Evolutionary conservation across 176 grass and related monocot species (phyloP).

Genomic region (Chrysopogon serrulatus): DNA sequence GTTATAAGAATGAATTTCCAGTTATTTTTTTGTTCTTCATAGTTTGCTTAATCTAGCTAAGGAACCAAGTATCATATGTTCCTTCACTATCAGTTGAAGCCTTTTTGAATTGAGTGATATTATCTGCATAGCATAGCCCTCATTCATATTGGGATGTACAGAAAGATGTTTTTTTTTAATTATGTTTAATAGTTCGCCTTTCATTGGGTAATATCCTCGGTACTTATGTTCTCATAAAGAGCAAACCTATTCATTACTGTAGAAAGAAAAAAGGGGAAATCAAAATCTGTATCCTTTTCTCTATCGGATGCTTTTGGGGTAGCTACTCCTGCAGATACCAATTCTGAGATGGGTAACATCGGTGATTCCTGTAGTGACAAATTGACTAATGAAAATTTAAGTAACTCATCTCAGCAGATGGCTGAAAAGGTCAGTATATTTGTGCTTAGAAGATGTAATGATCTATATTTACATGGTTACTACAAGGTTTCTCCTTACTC

Average conservation of each 20-base stretch:
- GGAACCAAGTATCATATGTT: neutral
- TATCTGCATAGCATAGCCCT: neutral
- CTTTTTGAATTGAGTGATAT: conserved; percentile 5
- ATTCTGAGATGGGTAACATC: conserved; percentile 15
- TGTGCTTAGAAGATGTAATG: neutral
- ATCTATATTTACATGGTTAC: neutral
- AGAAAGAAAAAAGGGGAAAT: conserved; percentile 25
- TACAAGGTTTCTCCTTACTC: neutral
- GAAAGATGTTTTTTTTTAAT: neutral
- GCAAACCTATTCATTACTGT: conserved; percentile 12
- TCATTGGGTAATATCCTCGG: neutral
- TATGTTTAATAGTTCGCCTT: neutral
- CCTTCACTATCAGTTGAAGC: neutral
- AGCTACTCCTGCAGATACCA: conserved; percentile 9
- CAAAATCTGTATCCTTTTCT: conserved; percentile 57
- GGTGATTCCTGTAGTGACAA: neutral
- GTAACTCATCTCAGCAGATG: conserved; percentile 5
- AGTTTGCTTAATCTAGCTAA: neutral
- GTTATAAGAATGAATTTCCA: neutral
- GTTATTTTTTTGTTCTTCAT: neutral
- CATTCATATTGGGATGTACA: neutral
- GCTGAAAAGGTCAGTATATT: conserved; percentile 20
- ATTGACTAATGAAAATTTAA: conserved; percentile 26
- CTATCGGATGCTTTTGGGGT: conserved; percentile 24
- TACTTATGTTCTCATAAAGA: conserved; percentile 17